Evolutionary conservation across 2,329 filamentous ascomycete species (phyloP).

Genomic region (Zasmidium angulare): DNA sequence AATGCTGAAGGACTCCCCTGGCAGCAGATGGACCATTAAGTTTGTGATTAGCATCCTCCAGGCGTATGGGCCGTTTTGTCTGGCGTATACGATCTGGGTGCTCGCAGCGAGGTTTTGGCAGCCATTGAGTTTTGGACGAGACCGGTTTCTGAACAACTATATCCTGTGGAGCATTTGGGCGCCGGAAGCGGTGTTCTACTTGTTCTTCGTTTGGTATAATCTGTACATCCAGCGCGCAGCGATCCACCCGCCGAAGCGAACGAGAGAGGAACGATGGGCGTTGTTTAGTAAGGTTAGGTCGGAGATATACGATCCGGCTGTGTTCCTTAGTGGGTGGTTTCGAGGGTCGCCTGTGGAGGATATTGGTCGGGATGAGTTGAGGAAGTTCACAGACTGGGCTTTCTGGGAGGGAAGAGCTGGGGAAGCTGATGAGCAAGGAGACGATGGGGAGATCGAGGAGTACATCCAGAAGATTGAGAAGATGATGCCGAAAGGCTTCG

Average conservation of each 20-base stretch:
- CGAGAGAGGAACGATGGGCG: slow-evolving; percentile 49
- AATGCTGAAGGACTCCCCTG: slow-evolving; percentile 25
- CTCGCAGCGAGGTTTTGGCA: slow-evolving; percentile 11
- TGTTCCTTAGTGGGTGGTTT: slow-evolving; percentile 66
- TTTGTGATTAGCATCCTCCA: slow-evolving; percentile 21
- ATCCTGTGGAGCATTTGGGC: slow-evolving; percentile 46
- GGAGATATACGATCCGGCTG: slow-evolving; percentile 55
- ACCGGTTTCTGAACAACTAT: slow-evolving; percentile 18
- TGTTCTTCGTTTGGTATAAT: slow-evolving; percentile 55
- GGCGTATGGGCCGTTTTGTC: slow-evolving; percentile 21
- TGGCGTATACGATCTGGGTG: slow-evolving; percentile 24
- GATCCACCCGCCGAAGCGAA: slow-evolving; percentile 49
- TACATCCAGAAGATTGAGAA: slow-evolving; percentile 57
- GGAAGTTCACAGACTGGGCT: slow-evolving; percentile 67
- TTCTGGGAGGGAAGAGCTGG: slow-evolving; percentile 61
- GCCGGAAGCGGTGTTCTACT: slow-evolving; percentile 57
- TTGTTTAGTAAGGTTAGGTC: slow-evolving; percentile 59
- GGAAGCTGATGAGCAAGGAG: slow-evolving; percentile 57
- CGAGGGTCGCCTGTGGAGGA: slow-evolving; percentile 58
- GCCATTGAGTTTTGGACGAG: slow-evolving; percentile 12
- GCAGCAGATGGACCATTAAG: slow-evolving; percentile 24
- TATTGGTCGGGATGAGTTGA: slow-evolving; percentile 66
- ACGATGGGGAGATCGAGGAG: slow-evolving; percentile 56
- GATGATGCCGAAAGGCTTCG: slow-evolving; percentile 52
- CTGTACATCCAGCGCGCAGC: slow-evolving; percentile 54